A percentile compares a stretch with the other conserved stretches of the same genome.
Conservation (phyloP, 1,139 yeast genomes). For the Kodamaea ohmeri region DNA sequence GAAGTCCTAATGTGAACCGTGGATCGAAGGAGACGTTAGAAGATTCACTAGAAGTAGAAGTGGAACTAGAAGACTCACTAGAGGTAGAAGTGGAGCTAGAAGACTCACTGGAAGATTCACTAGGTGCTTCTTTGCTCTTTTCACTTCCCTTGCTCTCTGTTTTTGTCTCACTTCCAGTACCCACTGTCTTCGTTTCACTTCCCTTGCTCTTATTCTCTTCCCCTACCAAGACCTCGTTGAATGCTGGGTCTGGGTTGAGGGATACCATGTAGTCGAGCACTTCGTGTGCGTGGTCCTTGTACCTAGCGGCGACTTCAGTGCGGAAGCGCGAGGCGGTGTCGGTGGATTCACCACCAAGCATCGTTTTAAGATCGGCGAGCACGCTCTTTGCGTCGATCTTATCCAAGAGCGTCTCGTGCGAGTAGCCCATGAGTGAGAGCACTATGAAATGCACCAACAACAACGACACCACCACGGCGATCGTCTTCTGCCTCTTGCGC, state of each 20-base stretch:
- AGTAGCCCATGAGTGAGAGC: slow-evolving; percentile 11
- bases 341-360: neutral
- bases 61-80: slow-evolving; percentile 1
- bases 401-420: neutral
- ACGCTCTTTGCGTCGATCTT: neutral
- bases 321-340: neutral
- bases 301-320: neutral
- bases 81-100: neutral
- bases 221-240: neutral
- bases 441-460: slow-evolving; percentile 13
- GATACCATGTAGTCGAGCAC: neutral
- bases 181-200: neutral
- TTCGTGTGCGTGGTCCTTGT: neutral
- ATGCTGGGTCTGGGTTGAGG: neutral
- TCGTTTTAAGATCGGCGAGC: neutral
- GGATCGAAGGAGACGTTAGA: slow-evolving; percentile 24
- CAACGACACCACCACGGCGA: slow-evolving; percentile 9
- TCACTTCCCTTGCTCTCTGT: neutral
- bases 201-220: no score
- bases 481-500: slow-evolving; percentile 13
- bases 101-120: neutral
- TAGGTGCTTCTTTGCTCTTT: no score
- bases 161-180: neutral
- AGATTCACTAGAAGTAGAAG: slow-evolving; percentile 20
- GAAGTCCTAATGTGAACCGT: slow-evolving; percentile 28